Base-by-base conservation (phyloP, 164 flowering plant species). In the Chimonanthus salicifolius region DNA sequence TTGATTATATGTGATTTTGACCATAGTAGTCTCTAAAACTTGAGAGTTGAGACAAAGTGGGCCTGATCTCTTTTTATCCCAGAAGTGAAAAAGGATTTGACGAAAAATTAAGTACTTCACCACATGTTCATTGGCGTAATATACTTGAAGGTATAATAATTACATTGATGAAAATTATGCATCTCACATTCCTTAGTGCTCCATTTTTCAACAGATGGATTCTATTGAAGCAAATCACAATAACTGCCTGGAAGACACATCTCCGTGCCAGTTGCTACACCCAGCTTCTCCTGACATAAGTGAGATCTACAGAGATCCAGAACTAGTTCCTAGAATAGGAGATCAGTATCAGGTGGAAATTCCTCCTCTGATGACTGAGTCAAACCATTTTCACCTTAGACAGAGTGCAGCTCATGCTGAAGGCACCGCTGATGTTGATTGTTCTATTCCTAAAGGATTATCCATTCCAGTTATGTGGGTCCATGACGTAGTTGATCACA, bases 311-410 rank as follows among this genome's bases (percentile, higher is more conserved):
- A 88, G 87, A 67, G 88, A 84, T 3, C 90, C 84, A 43, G 78
- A 83, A 78, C 74, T 83, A 44, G 79, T 46, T 63, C 92, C 97
- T 76, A 90, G 98, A 71, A 80, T 91, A 69, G 98, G 99, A 58
- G 82, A 82, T 49, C 62, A 87, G 66, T 94, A 85, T 78, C 99
- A 95, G 79, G 94, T 78, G 67, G 86, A 93, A 72, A 83, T 93
- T 76, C 97, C 97, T 45, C 68, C 84, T 13, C 62, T 86, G 3
- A 18, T 77, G 33, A 5, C 77, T 20, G 72, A 82, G 62, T 71
- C 78, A 18, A 86, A 80, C 6, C 49, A 21, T 74, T 21, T 71
- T 67, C 33, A 33, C 33, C 33, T 33, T 70, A 66, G 64, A 15
- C 75, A 43, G 49, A 74, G n/a, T 4, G 68, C 77, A 21, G 49